Evolutionary conservation across 2,329 filamentous ascomycete species (phyloP).

Genomic region (Diaporthe sp.): DNA sequence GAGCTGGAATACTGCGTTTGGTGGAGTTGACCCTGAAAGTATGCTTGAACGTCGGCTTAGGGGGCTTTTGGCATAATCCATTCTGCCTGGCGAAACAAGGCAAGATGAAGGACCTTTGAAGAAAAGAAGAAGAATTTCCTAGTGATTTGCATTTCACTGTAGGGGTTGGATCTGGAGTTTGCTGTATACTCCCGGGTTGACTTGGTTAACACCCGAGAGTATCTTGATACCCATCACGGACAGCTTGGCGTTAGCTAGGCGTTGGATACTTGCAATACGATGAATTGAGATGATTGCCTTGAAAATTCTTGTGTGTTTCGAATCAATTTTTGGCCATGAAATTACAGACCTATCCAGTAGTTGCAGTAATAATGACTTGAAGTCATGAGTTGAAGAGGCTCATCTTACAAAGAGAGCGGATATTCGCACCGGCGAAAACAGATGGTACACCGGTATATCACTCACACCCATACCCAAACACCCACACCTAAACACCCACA

Average conservation of each 20-base stretch:
- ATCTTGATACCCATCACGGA: slow-evolving; percentile 24
- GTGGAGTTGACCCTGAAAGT: not conserved
- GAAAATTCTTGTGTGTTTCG: not conserved
- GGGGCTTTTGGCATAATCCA: not conserved
- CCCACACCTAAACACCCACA: too few species aligned
- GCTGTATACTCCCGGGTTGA: not conserved
- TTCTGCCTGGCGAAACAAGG: not conserved
- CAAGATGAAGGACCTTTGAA: not conserved
- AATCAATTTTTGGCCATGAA: not conserved
- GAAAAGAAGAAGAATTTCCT: not conserved
- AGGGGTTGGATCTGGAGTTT: not conserved
- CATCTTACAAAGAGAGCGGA: not conserved
- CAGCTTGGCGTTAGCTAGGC: slow-evolving; percentile 13
- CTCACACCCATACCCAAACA: too few species aligned
- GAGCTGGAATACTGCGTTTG: not conserved
- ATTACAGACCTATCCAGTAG: not conserved
- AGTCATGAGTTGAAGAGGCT: not conserved
- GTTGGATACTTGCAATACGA: not conserved
- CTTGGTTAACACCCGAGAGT: not conserved
- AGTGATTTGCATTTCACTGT: not conserved
- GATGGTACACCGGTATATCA: too few species aligned
- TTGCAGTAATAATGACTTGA: not conserved
- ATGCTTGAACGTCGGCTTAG: not conserved
- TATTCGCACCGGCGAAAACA: too few species aligned
- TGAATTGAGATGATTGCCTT: not conserved